A percentile compares a stretch with the other conserved stretches of the same genome.
phyloP scores from a whole-genome alignment of 805 yeast genomes.

The Myxozyma neotropica region DNA sequence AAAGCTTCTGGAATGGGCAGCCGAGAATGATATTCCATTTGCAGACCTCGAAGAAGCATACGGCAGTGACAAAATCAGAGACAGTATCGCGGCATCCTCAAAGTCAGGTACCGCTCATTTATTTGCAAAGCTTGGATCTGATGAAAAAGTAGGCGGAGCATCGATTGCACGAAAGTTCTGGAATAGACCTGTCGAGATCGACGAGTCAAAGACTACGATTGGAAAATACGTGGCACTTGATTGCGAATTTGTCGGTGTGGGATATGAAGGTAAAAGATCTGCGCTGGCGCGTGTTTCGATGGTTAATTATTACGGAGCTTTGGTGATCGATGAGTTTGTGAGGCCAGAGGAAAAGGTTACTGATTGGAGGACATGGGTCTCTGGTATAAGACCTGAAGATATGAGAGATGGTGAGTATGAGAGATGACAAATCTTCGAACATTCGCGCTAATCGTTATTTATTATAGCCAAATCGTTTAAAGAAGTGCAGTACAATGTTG shows the following conservation, averaged over 20 bases:
- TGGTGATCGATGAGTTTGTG: constrained; percentile 72
- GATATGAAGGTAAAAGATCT: constrained; percentile 64
- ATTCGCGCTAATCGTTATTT: not conserved
- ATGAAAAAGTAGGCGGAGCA: not conserved
- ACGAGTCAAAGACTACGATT: constrained; percentile 40
- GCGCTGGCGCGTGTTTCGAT: constrained; percentile 85
- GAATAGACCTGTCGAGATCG: constrained; percentile 27
- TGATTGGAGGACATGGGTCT: constrained; percentile 92
- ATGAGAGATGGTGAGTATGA: constrained; percentile 52
- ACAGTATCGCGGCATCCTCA: constrained; percentile 1
- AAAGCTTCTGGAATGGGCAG: constrained; percentile 38
- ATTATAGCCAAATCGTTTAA: constrained; percentile 60
- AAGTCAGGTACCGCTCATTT: constrained; percentile 21
- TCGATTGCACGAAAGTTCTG: constrained; percentile 3
- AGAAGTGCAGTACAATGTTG: constrained; percentile 62
- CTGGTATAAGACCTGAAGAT: constrained; percentile 75
- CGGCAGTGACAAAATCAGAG: constrained; percentile 22
- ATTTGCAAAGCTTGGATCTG: constrained; percentile 20
- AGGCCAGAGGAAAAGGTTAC: constrained; percentile 74
- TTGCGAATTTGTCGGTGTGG: constrained; percentile 94
- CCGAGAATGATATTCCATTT: constrained; percentile 38
- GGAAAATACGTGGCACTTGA: constrained; percentile 84
- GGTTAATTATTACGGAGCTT: constrained; percentile 78
- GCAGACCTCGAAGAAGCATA: constrained; percentile 37
- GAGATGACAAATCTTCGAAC: too few relatives aligned